Base-by-base conservation (phyloP, 2,329 filamentous ascomycete species). In the Fusarium sacchari region DNA sequence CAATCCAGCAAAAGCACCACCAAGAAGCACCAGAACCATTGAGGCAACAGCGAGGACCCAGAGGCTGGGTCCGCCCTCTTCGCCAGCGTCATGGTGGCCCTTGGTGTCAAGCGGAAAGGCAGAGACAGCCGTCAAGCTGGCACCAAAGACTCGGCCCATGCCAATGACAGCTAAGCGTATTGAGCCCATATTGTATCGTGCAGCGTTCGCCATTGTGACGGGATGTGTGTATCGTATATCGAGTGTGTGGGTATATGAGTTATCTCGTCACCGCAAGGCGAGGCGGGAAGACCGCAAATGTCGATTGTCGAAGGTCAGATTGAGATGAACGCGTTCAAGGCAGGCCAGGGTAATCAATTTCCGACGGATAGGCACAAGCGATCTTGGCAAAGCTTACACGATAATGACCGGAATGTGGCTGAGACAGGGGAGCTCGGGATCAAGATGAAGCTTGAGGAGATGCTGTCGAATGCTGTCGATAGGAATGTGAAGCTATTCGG, bases 1-100 rank as follows among this genome's bases (percentile, higher is more conserved):
- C 82, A 99, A 84, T 39, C 96, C 96, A 15, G 96, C 96, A 84
- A 99, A 99, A 43, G 94, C 94, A 71, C 96, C 96, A 71, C 96
- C 96, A 2, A 94, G 88, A 69, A 98, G 85, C 15, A 98, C 96
- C 64, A 99, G 88, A 30, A 90, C 88, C 67, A 94, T 88, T 24
- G 96, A 97, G 36, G 95, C 87, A 63, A 91, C 86, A 71, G 96
- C 88, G 79, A 98, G 94, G 50, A 96, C 85, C 93, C 94, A 97
- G 75, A 97, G 84, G 57, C 89, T 88, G 13, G 91, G 88, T 70
- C 92, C 91, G 30, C 88, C 84, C 13, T 84, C 82, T 61, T 90
- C 86, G 8, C 87, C 86, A 28, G 42, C 39, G 40, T 83, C 85
- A 62, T 86, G 81, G 50, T 86, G 81, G 50, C 84, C 83, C 36